These are phyloP conservation scores for Corallochytrium limacisporum DNA, from an alignment of 78 protist species.

Conservation along the genomic window DNA sequence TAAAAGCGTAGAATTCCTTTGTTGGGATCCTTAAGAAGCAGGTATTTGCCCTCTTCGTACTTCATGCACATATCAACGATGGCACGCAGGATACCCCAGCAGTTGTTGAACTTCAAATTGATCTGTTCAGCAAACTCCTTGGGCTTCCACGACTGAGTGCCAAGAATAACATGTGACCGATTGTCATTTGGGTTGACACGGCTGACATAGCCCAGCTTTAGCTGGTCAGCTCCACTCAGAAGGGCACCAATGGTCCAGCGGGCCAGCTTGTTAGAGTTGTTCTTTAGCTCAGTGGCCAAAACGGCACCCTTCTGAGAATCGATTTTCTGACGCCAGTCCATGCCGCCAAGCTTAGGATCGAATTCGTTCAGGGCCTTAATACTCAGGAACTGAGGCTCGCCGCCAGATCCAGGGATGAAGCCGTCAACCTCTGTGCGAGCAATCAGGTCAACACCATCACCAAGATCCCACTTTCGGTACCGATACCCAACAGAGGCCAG, in stretches of 20 bases:
- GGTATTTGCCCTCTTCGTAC: conserved; percentile 50
- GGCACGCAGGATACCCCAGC: conserved; percentile 36
- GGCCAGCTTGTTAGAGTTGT: conserved; percentile 45
- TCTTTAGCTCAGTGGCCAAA: conserved; percentile 63
- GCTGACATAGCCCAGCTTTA: conserved; percentile 54
- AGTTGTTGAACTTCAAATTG: conserved; percentile 38
- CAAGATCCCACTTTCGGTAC: conserved; percentile 61
- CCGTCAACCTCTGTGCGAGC: conserved; percentile 23
- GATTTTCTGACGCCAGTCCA: conserved; percentile 33
- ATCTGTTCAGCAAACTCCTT: conserved; percentile 42
- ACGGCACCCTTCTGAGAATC: conserved; percentile 61
- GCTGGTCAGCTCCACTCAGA: conserved; percentile 16
- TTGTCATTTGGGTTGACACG: background rate
- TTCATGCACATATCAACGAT: background rate
- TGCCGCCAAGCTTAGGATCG: background rate
- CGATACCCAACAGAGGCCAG: conserved; percentile 34
- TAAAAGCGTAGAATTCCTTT: conserved; percentile 23
- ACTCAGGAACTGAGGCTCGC: background rate
- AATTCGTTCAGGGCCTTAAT: conserved; percentile 36
- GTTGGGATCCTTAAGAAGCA: conserved; percentile 59
- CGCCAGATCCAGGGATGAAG: background rate
- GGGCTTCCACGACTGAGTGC: conserved; percentile 35
- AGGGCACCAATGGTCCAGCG: conserved; percentile 21
- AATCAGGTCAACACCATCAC: conserved; percentile 31
- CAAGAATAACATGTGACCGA: conserved; percentile 30